A percentile compares a stretch with the other conserved stretches of the same genome.
These are phyloP conservation scores for Fraxinus albicans DNA, from an alignment of 305 asterid species.

Conservation along the genomic window DNA sequence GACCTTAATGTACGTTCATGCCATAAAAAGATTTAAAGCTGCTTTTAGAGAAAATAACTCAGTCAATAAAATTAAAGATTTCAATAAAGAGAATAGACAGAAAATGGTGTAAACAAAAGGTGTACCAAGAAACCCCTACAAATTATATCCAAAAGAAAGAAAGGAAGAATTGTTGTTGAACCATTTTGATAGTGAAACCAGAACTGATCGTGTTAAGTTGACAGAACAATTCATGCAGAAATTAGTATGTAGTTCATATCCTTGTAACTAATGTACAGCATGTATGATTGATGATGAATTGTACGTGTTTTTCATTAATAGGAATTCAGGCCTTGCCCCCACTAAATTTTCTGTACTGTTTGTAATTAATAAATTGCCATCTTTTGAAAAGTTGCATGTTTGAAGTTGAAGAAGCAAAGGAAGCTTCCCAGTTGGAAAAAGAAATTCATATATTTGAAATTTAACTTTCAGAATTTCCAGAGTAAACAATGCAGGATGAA, in stretches of 20 bases:
- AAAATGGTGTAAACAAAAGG: neutral
- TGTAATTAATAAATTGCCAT: neutral
- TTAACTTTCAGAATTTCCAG: neutral
- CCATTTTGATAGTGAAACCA: neutral
- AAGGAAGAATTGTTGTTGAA: neutral
- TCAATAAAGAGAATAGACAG: neutral
- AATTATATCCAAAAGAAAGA: neutral
- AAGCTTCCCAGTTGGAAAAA: neutral
- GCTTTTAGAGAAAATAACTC: neutral
- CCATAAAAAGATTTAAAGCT: neutral
- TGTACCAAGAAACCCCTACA: neutral
- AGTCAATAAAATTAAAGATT: neutral
- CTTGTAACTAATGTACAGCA: neutral
- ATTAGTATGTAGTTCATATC: neutral
- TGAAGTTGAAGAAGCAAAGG: neutral
- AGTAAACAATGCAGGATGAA: neutral
- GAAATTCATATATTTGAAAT: neutral
- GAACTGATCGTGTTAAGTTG: neutral
- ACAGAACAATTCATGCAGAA: neutral
- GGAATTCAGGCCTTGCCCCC: neutral
- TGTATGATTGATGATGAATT: neutral
- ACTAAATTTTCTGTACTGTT: neutral
- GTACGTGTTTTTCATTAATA: neutral
- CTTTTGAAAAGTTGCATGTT: neutral
- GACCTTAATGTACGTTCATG: neutral